These are phyloP conservation scores for Bipolaris oryzae DNA, from an alignment of 2,329 filamentous ascomycete genomes.

Conservation along the genomic window DNA sequence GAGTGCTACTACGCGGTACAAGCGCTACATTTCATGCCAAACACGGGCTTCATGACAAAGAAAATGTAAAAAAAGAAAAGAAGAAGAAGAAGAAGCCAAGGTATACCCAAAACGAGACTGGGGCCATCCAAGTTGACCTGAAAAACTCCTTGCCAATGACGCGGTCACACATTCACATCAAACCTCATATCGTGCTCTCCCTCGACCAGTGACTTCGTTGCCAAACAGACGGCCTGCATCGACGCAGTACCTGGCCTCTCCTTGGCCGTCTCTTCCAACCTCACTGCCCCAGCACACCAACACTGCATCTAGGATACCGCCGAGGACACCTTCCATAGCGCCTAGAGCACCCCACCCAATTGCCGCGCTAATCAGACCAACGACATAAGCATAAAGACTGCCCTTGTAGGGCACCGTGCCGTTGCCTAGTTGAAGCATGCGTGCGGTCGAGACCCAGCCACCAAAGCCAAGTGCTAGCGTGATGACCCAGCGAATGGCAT, in stretches of 20 bases:
- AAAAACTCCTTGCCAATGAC: neutral
- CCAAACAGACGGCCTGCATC: constrained; percentile 91
- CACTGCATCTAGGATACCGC: constrained; percentile 84
- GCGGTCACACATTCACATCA: constrained; percentile 12
- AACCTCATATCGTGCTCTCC: constrained; percentile 37
- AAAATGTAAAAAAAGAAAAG: neutral
- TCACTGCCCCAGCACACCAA: constrained; percentile 96
- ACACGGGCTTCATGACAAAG: neutral
- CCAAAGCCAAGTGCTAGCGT: constrained; percentile 87
- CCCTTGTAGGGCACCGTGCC: constrained; percentile 63
- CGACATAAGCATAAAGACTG: constrained; percentile 91
- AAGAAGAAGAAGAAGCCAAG: constrained; percentile 3
- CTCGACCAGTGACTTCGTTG: constrained; percentile 46
- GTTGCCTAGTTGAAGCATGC: constrained; percentile 69
- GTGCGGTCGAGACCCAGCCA: constrained; percentile 94
- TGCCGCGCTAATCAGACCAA: constrained; percentile 88
- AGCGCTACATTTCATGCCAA: neutral
- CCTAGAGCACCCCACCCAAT: constrained; percentile 95
- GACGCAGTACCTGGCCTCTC: constrained; percentile 79
- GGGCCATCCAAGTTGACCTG: neutral
- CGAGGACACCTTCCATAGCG: constrained; percentile 86
- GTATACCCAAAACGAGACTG: constrained; percentile 16
- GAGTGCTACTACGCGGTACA: neutral
- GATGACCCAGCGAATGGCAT: constrained; percentile 90
- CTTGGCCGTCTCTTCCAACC: constrained; percentile 59